Evolutionary conservation across 495 filamentous ascomycete species (phyloP).

Genomic region (Tuber aestivum): DNA sequence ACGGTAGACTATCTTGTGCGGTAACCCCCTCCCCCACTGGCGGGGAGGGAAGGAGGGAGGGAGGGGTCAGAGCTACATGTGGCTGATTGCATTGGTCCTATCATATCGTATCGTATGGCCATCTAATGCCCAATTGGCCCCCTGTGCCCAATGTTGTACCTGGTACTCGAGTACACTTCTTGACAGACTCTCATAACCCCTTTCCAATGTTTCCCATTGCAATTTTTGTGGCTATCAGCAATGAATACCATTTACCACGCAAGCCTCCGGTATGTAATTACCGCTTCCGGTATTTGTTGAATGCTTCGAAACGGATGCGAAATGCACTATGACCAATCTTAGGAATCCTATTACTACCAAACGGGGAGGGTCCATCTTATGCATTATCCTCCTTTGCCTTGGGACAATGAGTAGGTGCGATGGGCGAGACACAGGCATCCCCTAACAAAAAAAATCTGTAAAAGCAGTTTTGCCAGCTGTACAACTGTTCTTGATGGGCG

Average conservation of each 20-base stretch:
- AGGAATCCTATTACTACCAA: background rate
- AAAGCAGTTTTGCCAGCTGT: background rate
- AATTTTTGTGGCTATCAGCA: too few relatives aligned
- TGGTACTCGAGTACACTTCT: too few relatives aligned
- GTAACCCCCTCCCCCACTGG: background rate
- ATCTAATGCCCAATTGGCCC: background rate
- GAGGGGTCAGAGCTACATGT: background rate
- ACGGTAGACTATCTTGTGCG: background rate
- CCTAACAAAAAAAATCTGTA: background rate
- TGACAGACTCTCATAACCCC: too few relatives aligned
- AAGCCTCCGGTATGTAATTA: background rate
- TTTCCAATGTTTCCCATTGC: too few relatives aligned
- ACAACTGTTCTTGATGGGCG: background rate
- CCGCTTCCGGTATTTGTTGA: background rate
- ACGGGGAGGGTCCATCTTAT: background rate
- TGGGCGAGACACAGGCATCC: background rate
- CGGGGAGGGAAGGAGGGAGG: too few relatives aligned
- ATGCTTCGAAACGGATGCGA: background rate
- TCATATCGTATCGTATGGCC: background rate
- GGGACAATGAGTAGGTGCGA: background rate
- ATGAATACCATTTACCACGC: background rate
- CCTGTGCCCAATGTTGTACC: too few relatives aligned
- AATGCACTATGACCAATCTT: background rate
- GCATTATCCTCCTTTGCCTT: background rate
- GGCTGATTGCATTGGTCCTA: background rate